Conservation (phyloP, 208 protist species). For the Leishmania turanica region DNA sequence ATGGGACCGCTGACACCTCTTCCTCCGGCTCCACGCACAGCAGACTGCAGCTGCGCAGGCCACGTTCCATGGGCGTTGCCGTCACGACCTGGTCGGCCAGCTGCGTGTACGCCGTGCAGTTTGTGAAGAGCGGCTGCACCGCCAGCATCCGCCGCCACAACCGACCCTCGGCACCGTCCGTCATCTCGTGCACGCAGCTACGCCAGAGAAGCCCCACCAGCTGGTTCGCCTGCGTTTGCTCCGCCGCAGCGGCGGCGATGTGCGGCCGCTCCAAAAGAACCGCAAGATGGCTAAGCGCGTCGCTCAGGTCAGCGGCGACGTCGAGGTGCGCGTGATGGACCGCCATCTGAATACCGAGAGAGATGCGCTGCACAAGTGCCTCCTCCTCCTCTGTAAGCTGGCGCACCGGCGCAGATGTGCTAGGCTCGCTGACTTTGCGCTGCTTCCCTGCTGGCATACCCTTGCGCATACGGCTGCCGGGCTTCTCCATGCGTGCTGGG, state of each 20-base stretch:
- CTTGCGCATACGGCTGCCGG: constrained; percentile 11
- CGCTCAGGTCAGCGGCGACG: constrained; percentile 22
- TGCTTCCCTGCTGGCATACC: not conserved
- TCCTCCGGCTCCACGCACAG: constrained; percentile 24
- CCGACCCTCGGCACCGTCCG: constrained; percentile 21
- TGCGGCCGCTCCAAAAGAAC: constrained; percentile 32
- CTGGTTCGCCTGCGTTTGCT: constrained; percentile 27
- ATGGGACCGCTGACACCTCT: not conserved
- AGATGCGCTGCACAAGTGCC: constrained; percentile 19
- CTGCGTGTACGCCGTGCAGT: constrained; percentile 6
- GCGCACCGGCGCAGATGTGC: not conserved
- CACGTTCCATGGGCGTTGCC: constrained; percentile 24
- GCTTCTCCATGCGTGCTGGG: constrained; percentile 19
- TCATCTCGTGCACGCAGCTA: constrained; percentile 17
- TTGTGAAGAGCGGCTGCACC: constrained; percentile 13
- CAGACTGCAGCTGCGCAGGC: constrained; percentile 21
- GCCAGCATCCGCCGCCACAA: constrained; percentile 22
- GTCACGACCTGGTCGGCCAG: constrained; percentile 5
- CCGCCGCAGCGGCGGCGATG: constrained; percentile 32
- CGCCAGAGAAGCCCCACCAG: constrained; percentile 20
- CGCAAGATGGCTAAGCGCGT: constrained; percentile 31
- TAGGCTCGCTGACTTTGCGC: constrained; percentile 13
- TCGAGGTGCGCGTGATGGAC: constrained; percentile 26
- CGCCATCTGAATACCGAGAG: constrained; percentile 19
- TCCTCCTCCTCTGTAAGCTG: constrained; percentile 15